These are phyloP conservation scores for Lolium multiflorum DNA, from an alignment of 176 grass and related monocot species.

Conservation along the genomic window DNA sequence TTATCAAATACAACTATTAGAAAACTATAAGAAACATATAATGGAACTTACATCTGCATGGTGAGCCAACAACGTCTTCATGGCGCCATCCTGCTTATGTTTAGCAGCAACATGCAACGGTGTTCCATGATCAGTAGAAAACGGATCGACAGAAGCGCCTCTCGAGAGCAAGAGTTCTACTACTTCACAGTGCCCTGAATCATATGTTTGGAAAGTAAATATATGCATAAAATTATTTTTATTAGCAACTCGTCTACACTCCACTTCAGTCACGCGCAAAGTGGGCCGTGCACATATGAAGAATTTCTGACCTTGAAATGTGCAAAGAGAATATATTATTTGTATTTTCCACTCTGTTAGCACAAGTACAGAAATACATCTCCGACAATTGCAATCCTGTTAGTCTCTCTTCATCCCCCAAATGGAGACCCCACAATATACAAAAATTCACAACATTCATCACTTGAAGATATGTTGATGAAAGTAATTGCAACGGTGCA, in stretches of 20 bases:
- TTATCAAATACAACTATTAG: not conserved
- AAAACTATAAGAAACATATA: not conserved
- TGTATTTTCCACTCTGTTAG: not conserved
- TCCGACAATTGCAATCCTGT: not conserved
- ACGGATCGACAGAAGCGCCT: slow-evolving; percentile 20
- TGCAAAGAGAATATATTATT: not conserved
- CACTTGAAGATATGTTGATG: not conserved
- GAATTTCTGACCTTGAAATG: not conserved
- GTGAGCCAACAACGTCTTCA: slow-evolving; percentile 34
- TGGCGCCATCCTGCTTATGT: not conserved
- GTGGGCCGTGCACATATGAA: not conserved
- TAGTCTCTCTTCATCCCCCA: not conserved
- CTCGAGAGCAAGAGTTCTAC: slow-evolving; percentile 5
- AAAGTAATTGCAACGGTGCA: not conserved
- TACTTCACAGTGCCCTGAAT: slow-evolving; percentile 8
- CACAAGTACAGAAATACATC: not conserved
- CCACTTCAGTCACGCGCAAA: not conserved
- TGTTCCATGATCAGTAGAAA: not conserved
- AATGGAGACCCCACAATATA: not conserved
- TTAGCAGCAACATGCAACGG: slow-evolving; percentile 1
- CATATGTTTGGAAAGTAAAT: not conserved
- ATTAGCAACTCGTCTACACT: not conserved
- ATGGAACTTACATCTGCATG: slow-evolving; percentile 24
- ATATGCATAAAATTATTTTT: not conserved
- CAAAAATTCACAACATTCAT: not conserved